Base-by-base conservation (phyloP, 768 basidiomycete genomes). In the Boletus sp. region DNA sequence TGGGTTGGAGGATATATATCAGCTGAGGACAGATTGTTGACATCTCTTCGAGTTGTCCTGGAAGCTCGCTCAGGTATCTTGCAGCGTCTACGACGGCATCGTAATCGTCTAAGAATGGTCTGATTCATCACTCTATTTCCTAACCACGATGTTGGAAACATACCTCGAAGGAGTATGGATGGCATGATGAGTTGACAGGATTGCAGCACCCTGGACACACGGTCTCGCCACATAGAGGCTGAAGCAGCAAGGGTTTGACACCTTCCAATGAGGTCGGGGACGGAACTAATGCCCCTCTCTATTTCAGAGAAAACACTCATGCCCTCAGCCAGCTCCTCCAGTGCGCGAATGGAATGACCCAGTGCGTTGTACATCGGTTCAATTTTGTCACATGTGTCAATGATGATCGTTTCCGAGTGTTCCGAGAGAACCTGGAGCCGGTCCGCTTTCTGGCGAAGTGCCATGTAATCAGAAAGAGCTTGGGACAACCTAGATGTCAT, bases 151-250 rank as follows among this genome's bases (percentile, higher is more conserved):
- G 21, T 27, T 45, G 15, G 25, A 29, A 49, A 53, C 68, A 23
- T 51, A 80, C 80, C 69, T 61, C 67, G 62, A 44, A 77, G 61
- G 11, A 81, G 60, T 35, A 78, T 55, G 1, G 70, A 67, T 21
- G 68, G 59, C 19, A 68, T 54, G 30, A 59, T 44, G 21, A 30
- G 37, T 49, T 62, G 50, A 71, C 50, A 52, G 57, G 64, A 39
- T n/a, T 51, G 38, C 21, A 59, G 25, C 15, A 70, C 60, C 40
- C 53, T 57, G 13, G 42, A 53, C n/a, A 76, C 50, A 10, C 64
- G 64, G 19, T 65, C 61, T 52, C 68, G 63, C 56, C 75, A 59
- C n/a, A 44, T 30, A 25, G 55, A 53, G 6, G 71, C 72, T 30
- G 65, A 70, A 30, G 53, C 39, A 23, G 58, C 46, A 23, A 71